Base-by-base conservation (phyloP, 306 rosid species). In the Cucurbita argyrosperma region DNA sequence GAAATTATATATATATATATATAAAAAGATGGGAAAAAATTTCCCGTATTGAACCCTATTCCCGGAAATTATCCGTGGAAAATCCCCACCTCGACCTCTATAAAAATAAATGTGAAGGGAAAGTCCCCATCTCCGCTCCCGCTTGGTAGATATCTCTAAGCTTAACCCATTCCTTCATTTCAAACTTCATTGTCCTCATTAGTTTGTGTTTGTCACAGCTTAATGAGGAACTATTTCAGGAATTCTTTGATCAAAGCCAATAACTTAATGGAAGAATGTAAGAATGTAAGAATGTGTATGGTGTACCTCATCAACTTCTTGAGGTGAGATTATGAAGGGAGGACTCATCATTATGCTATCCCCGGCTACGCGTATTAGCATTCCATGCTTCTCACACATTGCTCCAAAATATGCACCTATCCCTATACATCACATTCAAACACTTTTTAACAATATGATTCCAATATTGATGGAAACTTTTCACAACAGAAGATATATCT, bases 291-390 rank as follows among this genome's bases (percentile, higher is more conserved):
- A 65, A 64, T 64, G 5, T 66, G 26, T 7, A 68, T 45, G 78
- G 70, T 89, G 70, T 89, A 94, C 97, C 97, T 91, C 86, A 1
- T 94, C 95, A 75, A 89, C 53, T 85, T 94, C 96, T 70, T 78
- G 78, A 5, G 88, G 83, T 54, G 92, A 73, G 5, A 94, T 83
- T 8, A 87, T 85, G 72, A 82, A 85, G 50, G 99, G 91, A 16
- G 99, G 99, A 60, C 84, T 88, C 97, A 94, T 89, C 91, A 91
- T 85, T 80, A 88, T 91, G 76, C 4, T 84, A 83, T 94, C 96
- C 30, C 96, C 99, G 4, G 91, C 21, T 2, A 89, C 89, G 8
- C 99, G 92, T 55, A 91, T 88, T 75, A 90, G 74, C 99, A 94
- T 87, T 59, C 97, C 99, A 30, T 77, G 72, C 54, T 91, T 83